Evolutionary conservation across 495 filamentous ascomycete genomes (phyloP), one percentile per base, ranked within the genome.

Genomic region (Xylaria flabelliformis): DNA sequence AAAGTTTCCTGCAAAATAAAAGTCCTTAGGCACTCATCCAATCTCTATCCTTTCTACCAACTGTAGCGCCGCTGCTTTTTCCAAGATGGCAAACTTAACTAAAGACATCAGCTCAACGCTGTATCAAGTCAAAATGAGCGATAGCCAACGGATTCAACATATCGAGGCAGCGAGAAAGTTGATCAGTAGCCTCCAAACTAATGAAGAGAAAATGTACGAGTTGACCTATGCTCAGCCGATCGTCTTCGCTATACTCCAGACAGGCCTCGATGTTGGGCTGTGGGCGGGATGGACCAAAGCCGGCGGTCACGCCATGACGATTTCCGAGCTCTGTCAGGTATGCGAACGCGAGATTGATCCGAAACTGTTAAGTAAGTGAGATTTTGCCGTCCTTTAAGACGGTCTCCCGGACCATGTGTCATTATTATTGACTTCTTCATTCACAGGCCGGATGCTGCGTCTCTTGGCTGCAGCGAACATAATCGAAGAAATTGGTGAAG

Each of bases 401-500:
- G 32, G 39, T 4, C 17, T 4, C n/a, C 36, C 53, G 13, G 36
- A 64, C 61, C 24, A 21, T 15, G 44, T 24, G 53, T 32, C 53
- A 56, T 56, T 26, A 13, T 55, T 55, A 26, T 55, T 63, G 36
- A 64, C 41, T 64, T n/a, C 1, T 10, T 41, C 10, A 32, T 34
- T 39, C 56, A 15, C 61, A 78, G 77, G 75, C 7, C 75, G 77
- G 10, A 36, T 77, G 21, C 70, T 74, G 34, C 77, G 77, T 13
- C 66, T 77, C 19, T 44, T 78, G 42, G 64, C 64, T 12, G 66
- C 73, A 26, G 58, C 67, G 29, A 62, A 72, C 36, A 73, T 77
- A 34, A 71, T 78, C 13, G 72, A 77, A 39, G 77, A 77, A 67
- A 73, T 71, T 21, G 73, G 73, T 15, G 75, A 78, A 64, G 75